Percentiles rank a stretch among this genome's conserved stretches.
Evolutionary conservation across 805 yeast species (phyloP).

Genomic region (Pichia deserticola): DNA sequence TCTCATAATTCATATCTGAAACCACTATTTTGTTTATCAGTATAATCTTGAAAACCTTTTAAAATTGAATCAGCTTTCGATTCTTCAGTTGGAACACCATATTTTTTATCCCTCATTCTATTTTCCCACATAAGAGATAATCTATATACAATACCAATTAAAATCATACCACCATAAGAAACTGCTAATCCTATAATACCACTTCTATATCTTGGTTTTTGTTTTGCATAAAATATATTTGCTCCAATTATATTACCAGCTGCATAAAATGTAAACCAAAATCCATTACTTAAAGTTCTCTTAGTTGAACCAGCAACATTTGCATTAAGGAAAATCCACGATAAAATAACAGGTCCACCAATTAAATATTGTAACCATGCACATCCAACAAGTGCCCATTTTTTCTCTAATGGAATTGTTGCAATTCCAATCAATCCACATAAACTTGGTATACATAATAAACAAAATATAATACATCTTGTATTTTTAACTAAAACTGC

Average conservation of each 20-base stretch:
- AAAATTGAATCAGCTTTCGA: neutral
- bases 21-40: neutral
- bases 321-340: slow-evolving; percentile 1
- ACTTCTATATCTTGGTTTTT: neutral
- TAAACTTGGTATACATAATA: slow-evolving; percentile 1
- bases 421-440: slow-evolving; percentile 1
- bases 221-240: neutral
- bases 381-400: slow-evolving; percentile 2
- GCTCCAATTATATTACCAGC: slow-evolving; percentile 1
- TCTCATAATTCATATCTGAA: neutral
- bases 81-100: neutral
- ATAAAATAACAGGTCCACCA: slow-evolving; percentile 4
- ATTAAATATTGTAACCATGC: neutral
- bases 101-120: neutral
- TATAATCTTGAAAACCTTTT: neutral
- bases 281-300: neutral
- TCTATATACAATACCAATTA: neutral
- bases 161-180: slow-evolving; percentile 1
- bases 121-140: slow-evolving; percentile 1
- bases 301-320: slow-evolving; percentile 1
- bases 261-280: neutral
- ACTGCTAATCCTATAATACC: neutral
- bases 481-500: slow-evolving; percentile 2
- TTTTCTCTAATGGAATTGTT: neutral
- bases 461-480: slow-evolving; percentile 1